Evolutionary conservation across 2,329 filamentous ascomycete species (phyloP).

Genomic region (Aspergillus hiratsukae): DNA sequence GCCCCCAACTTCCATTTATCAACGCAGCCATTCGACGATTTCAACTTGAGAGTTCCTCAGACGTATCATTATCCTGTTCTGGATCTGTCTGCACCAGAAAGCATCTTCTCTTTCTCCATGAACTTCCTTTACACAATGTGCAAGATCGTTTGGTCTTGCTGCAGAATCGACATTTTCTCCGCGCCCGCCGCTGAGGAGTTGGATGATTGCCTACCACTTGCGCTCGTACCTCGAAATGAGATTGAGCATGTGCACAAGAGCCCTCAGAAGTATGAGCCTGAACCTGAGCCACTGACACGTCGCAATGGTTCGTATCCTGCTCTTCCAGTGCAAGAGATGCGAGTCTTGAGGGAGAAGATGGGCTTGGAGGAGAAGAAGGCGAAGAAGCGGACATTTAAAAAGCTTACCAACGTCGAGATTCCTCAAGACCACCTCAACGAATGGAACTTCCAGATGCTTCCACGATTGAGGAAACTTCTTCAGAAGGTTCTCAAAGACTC

Average conservation of each 20-base stretch:
- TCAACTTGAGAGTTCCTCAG: conserved; percentile 37
- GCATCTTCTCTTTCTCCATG: conserved; percentile 41
- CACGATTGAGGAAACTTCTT: conserved; percentile 54
- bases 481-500: conserved; percentile 57
- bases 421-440: conserved; percentile 51
- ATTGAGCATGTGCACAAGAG: conserved; percentile 19
- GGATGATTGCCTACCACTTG: conserved; percentile 40
- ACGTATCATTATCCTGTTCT: conserved; percentile 40
- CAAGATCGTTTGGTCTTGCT: conserved; percentile 41
- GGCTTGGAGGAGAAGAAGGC: conserved; percentile 25
- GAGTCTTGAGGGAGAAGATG: conserved; percentile 18
- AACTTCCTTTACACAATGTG: conserved; percentile 42
- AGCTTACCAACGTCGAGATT: conserved; percentile 49
- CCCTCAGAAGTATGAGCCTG: conserved; percentile 11
- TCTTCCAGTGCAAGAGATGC: conserved; percentile 21
- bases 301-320: conserved; percentile 16
- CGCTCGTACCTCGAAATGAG: conserved; percentile 33
- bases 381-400: conserved; percentile 41
- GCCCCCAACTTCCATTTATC: conserved; percentile 50
- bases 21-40: conserved; percentile 39
- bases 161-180: conserved; percentile 38
- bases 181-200: conserved; percentile 38
- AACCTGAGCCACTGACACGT: conserved; percentile 11
- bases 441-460: conserved; percentile 57
- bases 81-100: conserved; percentile 37